These are phyloP conservation scores for Benincasa hispida DNA, from an alignment of 306 rosid species.

Conservation along the genomic window DNA sequence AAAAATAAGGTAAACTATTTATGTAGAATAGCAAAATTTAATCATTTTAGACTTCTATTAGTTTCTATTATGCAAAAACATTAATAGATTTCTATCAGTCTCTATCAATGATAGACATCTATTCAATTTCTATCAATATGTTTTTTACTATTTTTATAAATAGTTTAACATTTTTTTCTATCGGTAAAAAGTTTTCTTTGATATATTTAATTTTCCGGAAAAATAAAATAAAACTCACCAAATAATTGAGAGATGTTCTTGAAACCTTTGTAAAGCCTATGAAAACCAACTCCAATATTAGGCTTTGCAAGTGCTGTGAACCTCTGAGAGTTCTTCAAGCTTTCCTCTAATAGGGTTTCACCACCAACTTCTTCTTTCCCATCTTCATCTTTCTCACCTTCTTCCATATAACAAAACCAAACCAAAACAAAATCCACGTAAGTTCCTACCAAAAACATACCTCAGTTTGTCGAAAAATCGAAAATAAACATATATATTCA, in stretches of 20 bases:
- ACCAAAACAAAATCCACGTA: neutral
- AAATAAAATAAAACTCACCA: constrained; percentile 29
- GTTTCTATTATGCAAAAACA: too few relatives aligned
- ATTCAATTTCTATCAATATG: too few relatives aligned
- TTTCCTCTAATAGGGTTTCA: constrained; percentile 35
- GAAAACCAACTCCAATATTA: constrained; percentile 42
- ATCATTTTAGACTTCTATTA: too few relatives aligned
- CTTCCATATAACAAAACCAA: constrained; percentile 12
- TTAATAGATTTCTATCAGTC: too few relatives aligned
- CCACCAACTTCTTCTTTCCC: constrained; percentile 15
- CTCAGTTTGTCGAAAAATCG: neutral
- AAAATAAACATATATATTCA: neutral
- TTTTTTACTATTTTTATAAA: too few relatives aligned
- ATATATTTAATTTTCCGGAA: too few relatives aligned
- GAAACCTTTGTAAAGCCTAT: constrained; percentile 71
- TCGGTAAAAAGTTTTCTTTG: too few relatives aligned
- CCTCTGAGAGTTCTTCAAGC: constrained; percentile 45
- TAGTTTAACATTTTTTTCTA: too few relatives aligned
- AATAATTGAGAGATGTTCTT: constrained; percentile 74
- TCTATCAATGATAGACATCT: too few relatives aligned
- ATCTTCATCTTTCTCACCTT: constrained; percentile 20
- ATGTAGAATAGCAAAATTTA: too few relatives aligned
- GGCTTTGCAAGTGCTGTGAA: constrained; percentile 42
- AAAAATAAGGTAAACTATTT: too few relatives aligned
- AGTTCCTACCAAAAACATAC: neutral